A percentile compares a stretch with the other conserved stretches of the same genome.
phyloP scores from a whole-genome alignment of 2,329 filamentous ascomycete species.

The Pezizomycotina sp. region DNA sequence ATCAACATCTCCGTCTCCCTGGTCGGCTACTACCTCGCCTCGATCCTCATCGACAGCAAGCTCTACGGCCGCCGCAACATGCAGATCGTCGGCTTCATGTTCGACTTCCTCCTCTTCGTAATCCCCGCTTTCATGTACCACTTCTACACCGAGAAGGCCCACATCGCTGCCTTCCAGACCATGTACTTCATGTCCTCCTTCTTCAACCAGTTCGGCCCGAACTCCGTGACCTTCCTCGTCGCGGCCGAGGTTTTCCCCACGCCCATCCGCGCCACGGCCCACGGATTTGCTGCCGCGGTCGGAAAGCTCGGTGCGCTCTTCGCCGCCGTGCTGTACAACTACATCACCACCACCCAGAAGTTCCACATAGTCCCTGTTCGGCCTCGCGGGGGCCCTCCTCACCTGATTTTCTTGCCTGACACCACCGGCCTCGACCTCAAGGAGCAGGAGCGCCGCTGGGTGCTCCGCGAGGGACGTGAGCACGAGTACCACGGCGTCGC shows the following conservation, averaged over 20 bases:
- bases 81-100: slow-evolving; percentile 85
- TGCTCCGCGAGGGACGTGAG: slow-evolving; percentile 61
- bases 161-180: slow-evolving; percentile 80
- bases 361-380: slow-evolving; percentile 95
- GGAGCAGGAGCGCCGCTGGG: slow-evolving; percentile 95
- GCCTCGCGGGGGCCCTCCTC: slow-evolving; percentile 66
- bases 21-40: slow-evolving; percentile 70
- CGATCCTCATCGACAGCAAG: slow-evolving; percentile 85
- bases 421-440: slow-evolving; percentile 92
- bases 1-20: slow-evolving; percentile 79
- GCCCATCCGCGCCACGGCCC: slow-evolving; percentile 77
- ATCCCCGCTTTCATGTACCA: slow-evolving; percentile 76
- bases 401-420: slow-evolving; percentile 79
- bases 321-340: slow-evolving; percentile 83
- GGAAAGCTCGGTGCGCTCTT: slow-evolving; percentile 80
- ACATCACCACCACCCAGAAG: slow-evolving; percentile 68
- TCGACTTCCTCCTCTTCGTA: slow-evolving; percentile 86
- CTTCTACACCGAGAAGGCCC: slow-evolving; percentile 55
- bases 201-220: slow-evolving; percentile 98
- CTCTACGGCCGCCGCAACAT: slow-evolving; percentile 91
- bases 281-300: slow-evolving; percentile 82
- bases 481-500: slow-evolving; percentile 84
- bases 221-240: slow-evolving; percentile 88
- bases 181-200: slow-evolving; percentile 98
- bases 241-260: slow-evolving; percentile 95